phyloP scores from a whole-genome alignment of 768 basidiomycete species.

The Pisolithus sp. region DNA sequence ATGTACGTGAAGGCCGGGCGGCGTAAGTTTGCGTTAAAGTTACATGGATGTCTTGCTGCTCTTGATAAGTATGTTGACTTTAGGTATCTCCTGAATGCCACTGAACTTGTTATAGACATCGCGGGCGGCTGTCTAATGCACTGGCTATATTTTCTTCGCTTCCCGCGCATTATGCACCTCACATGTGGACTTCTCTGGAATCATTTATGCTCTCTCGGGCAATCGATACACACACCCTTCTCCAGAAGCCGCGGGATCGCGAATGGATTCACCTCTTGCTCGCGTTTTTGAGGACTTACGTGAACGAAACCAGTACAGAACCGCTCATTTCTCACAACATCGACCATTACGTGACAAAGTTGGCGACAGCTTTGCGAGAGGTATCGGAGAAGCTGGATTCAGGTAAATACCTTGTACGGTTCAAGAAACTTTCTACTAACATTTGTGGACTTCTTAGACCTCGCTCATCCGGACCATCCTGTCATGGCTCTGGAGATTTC shows the following conservation, averaged over 20 bases:
- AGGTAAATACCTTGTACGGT: constrained; percentile 32
- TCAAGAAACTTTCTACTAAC: constrained; percentile 8
- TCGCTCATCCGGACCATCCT: constrained; percentile 64
- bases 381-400: constrained; percentile 48
- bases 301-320: constrained; percentile 47
- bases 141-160: constrained; percentile 69
- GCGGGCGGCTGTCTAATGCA: constrained; percentile 55
- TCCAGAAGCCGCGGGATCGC: constrained; percentile 54
- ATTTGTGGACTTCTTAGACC: constrained; percentile 39
- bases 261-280: constrained; percentile 81
- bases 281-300: constrained; percentile 67
- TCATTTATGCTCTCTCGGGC: constrained; percentile 73
- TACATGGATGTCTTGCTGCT: constrained; percentile 82
- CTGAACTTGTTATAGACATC: constrained; percentile 45
- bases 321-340: constrained; percentile 50
- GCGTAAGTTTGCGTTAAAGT: constrained; percentile 75
- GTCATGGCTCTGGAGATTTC: constrained; percentile 49
- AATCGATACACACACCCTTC: constrained; percentile 54
- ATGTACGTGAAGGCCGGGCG: constrained; percentile 79
- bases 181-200: constrained; percentile 75
- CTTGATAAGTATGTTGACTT: constrained; percentile 72
- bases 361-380: constrained; percentile 44
- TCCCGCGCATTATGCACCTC: constrained; percentile 81
- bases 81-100: background rate
- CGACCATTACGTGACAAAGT: constrained; percentile 41